Conservation (phyloP, 352 stramenopile species). For the Plasmopara viticola region DNA sequence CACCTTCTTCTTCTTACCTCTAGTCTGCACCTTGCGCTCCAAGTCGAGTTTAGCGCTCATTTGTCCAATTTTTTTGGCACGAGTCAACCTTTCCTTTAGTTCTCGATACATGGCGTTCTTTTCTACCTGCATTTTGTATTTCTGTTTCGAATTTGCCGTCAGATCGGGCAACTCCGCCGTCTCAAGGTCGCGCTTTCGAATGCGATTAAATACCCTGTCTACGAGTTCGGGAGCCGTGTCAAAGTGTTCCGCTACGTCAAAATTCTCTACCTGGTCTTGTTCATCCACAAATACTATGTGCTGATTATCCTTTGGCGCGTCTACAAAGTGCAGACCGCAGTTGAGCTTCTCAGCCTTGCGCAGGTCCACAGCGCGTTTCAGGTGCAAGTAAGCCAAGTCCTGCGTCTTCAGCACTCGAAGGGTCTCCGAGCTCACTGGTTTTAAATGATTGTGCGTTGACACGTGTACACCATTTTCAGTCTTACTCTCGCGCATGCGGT, state of each 20-base stretch:
- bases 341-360: slow-evolving; percentile 78
- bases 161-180: slow-evolving; percentile 31
- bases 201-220: slow-evolving; percentile 66
- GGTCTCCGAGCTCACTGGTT: slow-evolving; percentile 66
- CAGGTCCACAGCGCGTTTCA: slow-evolving; percentile 74
- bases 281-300: slow-evolving; percentile 94
- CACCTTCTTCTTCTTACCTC: slow-evolving; percentile 83
- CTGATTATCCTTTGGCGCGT: slow-evolving; percentile 74
- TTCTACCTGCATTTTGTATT: slow-evolving; percentile 54
- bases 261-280: slow-evolving; percentile 62
- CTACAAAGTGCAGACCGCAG: slow-evolving; percentile 70
- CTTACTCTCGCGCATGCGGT: slow-evolving; percentile 89
- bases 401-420: slow-evolving; percentile 93
- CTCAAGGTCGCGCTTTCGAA: slow-evolving; percentile 54
- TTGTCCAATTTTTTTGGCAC: slow-evolving; percentile 59
- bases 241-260: slow-evolving; percentile 92
- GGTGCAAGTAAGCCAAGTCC: slow-evolving; percentile 93
- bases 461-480: slow-evolving; percentile 76
- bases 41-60: slow-evolving; percentile 75
- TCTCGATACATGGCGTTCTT: slow-evolving; percentile 64
- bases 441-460: slow-evolving; percentile 64
- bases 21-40: slow-evolving; percentile 76
- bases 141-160: slow-evolving; percentile 29
- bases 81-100: slow-evolving; percentile 56
- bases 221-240: slow-evolving; percentile 72